Evolutionary conservation across 164 flowering plant genomes (phyloP).

Genomic region (Akebia trifoliata): DNA sequence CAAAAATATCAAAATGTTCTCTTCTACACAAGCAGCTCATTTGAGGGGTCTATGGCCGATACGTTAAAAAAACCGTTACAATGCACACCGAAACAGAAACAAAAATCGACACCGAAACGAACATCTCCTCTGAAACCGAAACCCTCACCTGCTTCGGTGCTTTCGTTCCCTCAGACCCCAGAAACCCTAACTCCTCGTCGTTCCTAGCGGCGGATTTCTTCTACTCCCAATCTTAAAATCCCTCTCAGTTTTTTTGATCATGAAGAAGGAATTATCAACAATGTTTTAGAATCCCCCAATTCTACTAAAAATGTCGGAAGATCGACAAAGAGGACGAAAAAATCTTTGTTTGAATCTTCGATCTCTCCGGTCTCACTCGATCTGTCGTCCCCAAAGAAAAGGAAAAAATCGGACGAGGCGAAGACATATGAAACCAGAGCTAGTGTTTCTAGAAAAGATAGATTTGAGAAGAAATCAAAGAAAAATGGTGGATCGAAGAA

Average conservation of each 20-base stretch:
- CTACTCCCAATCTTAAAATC: not conserved
- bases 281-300: constrained; percentile 1
- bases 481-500: constrained; percentile 15
- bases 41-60: constrained; percentile 14
- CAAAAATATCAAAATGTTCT: not conserved
- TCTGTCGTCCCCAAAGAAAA: constrained; percentile 5
- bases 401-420: constrained; percentile 12
- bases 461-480: constrained; percentile 9
- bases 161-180: constrained; percentile 13
- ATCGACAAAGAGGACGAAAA: not conserved
- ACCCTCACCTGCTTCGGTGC: constrained; percentile 10
- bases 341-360: not conserved
- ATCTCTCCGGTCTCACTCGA: constrained; percentile 16
- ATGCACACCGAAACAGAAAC: constrained; percentile 4
- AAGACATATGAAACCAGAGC: not conserved
- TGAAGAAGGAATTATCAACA: not conserved
- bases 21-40: not conserved
- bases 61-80: constrained; percentile 15
- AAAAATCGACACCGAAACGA: not conserved
- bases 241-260: not conserved
- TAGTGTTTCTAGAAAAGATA: not conserved
- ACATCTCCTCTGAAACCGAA: not conserved
- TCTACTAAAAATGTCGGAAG: constrained; percentile 8
- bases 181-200: constrained; percentile 16
- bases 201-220: constrained; percentile 9